These are phyloP conservation scores for Geotrichum histeridarum DNA, from an alignment of 1,139 yeast genomes.

Conservation along the genomic window DNA sequence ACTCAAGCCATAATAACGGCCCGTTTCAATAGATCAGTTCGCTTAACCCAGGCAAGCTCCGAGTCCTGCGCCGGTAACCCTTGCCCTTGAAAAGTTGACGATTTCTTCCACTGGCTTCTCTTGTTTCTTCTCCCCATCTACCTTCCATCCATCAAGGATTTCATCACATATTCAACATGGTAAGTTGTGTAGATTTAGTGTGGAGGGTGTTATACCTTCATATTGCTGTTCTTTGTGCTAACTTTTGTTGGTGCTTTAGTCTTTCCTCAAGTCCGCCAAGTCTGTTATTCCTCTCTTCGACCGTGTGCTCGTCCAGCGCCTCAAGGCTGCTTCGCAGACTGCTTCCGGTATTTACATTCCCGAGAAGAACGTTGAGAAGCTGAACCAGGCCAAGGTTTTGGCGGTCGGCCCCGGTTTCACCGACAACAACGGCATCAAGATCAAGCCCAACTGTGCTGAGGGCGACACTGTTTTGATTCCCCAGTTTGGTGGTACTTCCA, in stretches of 20 bases:
- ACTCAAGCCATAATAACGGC: too few relatives aligned
- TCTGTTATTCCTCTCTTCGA: constrained; percentile 87
- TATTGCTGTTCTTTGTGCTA: neutral
- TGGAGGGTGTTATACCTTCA: neutral
- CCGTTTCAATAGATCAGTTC: too few relatives aligned
- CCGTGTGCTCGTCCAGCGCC: constrained; percentile 91
- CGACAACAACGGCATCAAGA: constrained; percentile 53
- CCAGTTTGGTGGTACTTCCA: constrained; percentile 78
- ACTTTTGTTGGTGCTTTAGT: neutral
- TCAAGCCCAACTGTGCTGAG: constrained; percentile 67
- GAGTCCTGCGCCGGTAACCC: neutral
- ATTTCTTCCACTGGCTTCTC: neutral
- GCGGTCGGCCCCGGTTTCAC: constrained; percentile 82
- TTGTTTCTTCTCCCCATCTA: neutral
- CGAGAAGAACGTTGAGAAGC: constrained; percentile 91
- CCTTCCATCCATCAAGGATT: neutral
- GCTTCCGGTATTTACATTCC: constrained; percentile 94
- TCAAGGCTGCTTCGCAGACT: constrained; percentile 87
- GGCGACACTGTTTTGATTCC: constrained; percentile 96
- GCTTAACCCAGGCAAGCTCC: too few relatives aligned
- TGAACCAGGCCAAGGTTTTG: constrained; percentile 63
- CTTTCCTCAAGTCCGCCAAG: constrained; percentile 77
- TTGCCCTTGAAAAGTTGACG: neutral
- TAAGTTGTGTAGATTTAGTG: too few relatives aligned
- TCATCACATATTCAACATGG: neutral